Base-by-base conservation (phyloP, 768 basidiomycete species). In the Piloderma croceum region DNA sequence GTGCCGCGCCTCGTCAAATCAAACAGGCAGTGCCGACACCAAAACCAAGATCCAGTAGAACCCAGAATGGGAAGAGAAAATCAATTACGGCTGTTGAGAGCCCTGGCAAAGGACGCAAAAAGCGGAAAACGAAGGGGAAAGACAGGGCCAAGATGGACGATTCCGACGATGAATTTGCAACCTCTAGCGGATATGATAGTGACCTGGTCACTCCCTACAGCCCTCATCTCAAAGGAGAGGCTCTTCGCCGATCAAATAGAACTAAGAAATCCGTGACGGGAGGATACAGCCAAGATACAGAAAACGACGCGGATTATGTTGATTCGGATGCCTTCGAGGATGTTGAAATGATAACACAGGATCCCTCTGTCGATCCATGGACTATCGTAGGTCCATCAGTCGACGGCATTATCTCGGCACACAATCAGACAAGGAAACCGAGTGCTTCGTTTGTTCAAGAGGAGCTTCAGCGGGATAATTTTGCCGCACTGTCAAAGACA, bases 111-210 rank as follows among this genome's bases (percentile, higher is more conserved):
- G 45, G 45, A 11, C 45, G 48, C 23, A 68, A 66, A 49, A 67
- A 60, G 38, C 47, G 54, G 34, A 73, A 70, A 51, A 66, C 65
- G 5, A 68, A 66, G 48, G 62, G 61, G 20, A 70, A 64, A 48
- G 48, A 46, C 7, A 63, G 51, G 42, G 50, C 46, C 13, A 44
- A 21, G 13, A 48, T 51, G 2, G 49, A 56, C 23, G 52, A 53
- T 29, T 52, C 52, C 24, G 46, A 52, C 7, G 59, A 56, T 5
- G 57, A 48, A 15, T 57, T 53, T 18, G 29, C 41, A 41, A 56
- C 41, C 47, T 42, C 34, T 5, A 32, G 38, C 6, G 61, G 36
- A 11, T 12, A 54, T 23, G 39, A 50, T 44, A 41, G 42, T 19
- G 43, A 53, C 39, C 22, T 48, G 54, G 38, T 47, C 44, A 49